Conservation (phyloP, 2,329 filamentous ascomycete species). For the Ophiostoma tasmaniense region DNA sequence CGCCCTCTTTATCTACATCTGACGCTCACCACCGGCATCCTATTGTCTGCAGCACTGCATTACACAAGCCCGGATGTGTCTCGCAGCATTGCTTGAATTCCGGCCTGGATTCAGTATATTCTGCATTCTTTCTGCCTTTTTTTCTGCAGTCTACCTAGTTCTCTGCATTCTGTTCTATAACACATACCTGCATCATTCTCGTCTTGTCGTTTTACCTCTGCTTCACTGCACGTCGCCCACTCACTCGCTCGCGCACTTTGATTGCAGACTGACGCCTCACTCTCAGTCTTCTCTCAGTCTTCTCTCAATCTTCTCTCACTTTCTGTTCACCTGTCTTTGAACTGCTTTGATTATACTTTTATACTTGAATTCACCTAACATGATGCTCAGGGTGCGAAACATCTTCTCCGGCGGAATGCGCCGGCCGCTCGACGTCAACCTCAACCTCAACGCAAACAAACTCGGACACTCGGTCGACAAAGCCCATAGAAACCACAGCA, state of each 20-base stretch:
- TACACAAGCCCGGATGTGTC: background rate
- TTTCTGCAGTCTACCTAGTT: too few relatives aligned
- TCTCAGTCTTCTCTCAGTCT: too few relatives aligned
- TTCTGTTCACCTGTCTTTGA: too few relatives aligned
- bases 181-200: too few relatives aligned
- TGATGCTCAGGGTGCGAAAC: background rate
- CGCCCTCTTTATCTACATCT: background rate
- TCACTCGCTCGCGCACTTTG: background rate
- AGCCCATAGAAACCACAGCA: background rate
- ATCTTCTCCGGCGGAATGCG: background rate
- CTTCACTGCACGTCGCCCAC: too few relatives aligned
- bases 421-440: background rate
- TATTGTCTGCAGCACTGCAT: background rate
- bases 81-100: background rate
- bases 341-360: too few relatives aligned
- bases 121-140: too few relatives aligned
- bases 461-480: background rate
- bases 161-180: background rate
- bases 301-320: too few relatives aligned
- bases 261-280: too few relatives aligned
- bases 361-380: background rate
- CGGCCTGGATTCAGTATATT: too few relatives aligned
- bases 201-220: background rate
- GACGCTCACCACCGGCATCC: too few relatives aligned
- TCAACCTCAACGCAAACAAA: background rate